Evolutionary conservation across 768 basidiomycete genomes (phyloP).

Genomic region (Stropharia rugosoannulata): DNA sequence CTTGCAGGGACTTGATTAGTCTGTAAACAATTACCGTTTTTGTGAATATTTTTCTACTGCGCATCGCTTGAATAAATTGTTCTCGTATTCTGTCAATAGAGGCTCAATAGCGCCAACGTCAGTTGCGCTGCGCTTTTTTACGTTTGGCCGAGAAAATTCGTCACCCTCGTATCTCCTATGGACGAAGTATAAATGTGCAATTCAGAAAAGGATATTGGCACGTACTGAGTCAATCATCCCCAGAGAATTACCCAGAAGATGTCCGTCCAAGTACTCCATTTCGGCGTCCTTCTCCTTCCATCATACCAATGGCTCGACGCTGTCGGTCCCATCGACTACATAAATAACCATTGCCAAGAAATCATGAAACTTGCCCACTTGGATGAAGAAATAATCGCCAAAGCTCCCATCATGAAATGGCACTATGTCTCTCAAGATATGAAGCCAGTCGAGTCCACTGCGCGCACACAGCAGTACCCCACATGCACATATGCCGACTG

Average conservation of each 20-base stretch:
- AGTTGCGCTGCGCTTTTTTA: too few species aligned
- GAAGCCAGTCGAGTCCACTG: constrained; percentile 13
- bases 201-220: too few species aligned
- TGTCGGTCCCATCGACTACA: constrained; percentile 20
- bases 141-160: too few species aligned
- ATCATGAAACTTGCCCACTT: not conserved
- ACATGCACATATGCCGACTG: constrained; percentile 18
- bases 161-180: too few species aligned
- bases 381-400: constrained; percentile 8
- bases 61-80: too few species aligned
- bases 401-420: constrained; percentile 22
- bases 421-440: constrained; percentile 21
- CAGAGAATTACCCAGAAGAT: not conserved
- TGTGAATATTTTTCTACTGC: too few species aligned
- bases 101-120: not conserved
- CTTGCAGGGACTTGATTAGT: not conserved
- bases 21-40: not conserved
- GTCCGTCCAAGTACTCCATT: constrained; percentile 1
- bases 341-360: constrained; percentile 19
- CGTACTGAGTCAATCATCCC: not conserved
- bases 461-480: constrained; percentile 18
- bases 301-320: constrained; percentile 23
- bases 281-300: constrained; percentile 20
- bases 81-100: not conserved
- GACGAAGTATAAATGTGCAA: too few species aligned